Evolutionary conservation across 257 asterid genomes (phyloP).

Genomic region (Solanum lycopersicoides): DNA sequence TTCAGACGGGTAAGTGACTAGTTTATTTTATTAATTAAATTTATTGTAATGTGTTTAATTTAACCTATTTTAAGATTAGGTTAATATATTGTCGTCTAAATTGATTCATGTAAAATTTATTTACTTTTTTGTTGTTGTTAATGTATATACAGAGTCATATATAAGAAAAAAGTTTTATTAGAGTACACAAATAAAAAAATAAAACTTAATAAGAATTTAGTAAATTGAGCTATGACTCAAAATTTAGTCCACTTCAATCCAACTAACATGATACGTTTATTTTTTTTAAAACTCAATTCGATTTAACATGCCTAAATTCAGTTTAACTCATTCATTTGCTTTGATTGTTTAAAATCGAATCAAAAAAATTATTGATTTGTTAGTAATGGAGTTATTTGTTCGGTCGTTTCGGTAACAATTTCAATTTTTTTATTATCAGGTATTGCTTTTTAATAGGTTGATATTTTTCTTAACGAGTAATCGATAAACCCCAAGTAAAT

Average conservation of each 20-base stretch:
- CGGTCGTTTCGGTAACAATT: no score
- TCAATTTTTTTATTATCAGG: no score
- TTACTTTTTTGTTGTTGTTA: neutral
- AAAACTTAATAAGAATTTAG: neutral
- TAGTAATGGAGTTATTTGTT: no score
- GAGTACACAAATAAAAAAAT: neutral
- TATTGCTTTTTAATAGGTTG: no score
- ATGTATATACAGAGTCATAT: neutral
- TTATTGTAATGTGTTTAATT: neutral
- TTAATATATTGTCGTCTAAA: neutral
- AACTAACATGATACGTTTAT: neutral
- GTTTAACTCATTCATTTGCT: neutral
- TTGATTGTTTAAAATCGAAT: no score
- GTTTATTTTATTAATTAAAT: neutral
- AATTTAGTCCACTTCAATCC: neutral
- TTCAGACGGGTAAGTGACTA: neutral
- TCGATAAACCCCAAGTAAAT: neutral
- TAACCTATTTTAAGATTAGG: neutral
- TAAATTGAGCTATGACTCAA: neutral
- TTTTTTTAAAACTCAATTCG: neutral
- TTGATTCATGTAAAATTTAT: neutral
- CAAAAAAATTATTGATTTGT: no score
- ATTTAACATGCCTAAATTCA: neutral
- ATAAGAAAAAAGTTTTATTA: neutral
- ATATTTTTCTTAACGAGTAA: no score